Evolutionary conservation across 306 rosid species (phyloP).

Genomic region (Canavalia ensiformis): DNA sequence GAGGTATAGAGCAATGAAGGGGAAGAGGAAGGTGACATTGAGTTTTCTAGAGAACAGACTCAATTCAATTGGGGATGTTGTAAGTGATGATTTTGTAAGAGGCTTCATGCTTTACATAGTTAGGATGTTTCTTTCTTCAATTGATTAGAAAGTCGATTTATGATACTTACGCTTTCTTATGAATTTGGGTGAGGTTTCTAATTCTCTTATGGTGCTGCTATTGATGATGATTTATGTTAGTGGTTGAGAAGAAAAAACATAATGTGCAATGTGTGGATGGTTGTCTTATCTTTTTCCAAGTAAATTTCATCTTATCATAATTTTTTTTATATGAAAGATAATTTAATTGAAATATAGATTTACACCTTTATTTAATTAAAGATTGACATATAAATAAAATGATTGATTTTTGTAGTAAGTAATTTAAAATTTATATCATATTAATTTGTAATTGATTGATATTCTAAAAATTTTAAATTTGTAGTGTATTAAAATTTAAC

Average conservation of each 20-base stretch:
- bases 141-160: conserved; percentile 56
- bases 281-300: conserved; percentile 64
- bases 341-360: too few species aligned
- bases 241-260: conserved; percentile 60
- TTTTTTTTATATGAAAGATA: neutral
- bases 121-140: conserved; percentile 55
- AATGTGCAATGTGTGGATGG: conserved; percentile 62
- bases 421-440: too few species aligned
- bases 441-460: too few species aligned
- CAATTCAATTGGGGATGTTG: conserved; percentile 50
- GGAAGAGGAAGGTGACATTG: conserved; percentile 53
- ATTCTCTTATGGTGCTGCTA: conserved; percentile 59
- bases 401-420: too few species aligned
- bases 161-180: conserved; percentile 50
- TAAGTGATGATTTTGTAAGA: conserved; percentile 55
- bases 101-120: conserved; percentile 53
- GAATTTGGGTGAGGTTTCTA: conserved; percentile 48
- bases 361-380: too few species aligned
- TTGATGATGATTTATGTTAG: conserved; percentile 54
- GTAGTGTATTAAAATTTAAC: too few species aligned
- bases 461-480: too few species aligned
- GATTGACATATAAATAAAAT: too few species aligned
- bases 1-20: conserved; percentile 45
- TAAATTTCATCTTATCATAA: conserved; percentile 42
- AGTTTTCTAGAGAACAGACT: conserved; percentile 51